Evolutionary conservation across 805 yeast genomes (phyloP), one percentile per base, ranked within the genome.

Genomic region (Monosporozyma solicola): DNA sequence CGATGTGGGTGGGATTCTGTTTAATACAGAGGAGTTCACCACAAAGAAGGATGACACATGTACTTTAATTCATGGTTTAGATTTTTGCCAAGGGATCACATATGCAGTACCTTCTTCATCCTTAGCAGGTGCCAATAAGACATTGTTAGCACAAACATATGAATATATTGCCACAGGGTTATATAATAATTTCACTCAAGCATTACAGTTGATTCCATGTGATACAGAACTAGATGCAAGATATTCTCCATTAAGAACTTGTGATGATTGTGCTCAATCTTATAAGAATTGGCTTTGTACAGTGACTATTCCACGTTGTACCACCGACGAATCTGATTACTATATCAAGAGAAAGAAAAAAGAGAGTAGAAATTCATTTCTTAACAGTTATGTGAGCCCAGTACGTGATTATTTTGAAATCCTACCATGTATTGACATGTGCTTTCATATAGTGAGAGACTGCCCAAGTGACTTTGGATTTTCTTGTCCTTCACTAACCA

Each of bases 221-320:
- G 85, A 86, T 57, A 75, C 85, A 1, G 80, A 79, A 33, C 67
- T 72, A 15, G 90, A 82, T 55, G 77, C 88, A 2, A 62, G 80
- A 5, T 92, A 78, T 67, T 87, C 97, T 0, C 88, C 95, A 9
- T 62, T 92, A 25, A 67, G 80, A 41, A 74, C 84, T 0, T 92
- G 99, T 63, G 75, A 72, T 13, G 82, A 87, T 61, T 92, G 99
- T 65, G 75, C 77, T 1, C 58, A 65, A 1, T 76, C 91, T 1
- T 92, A 92, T 66, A 82, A 80, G 60, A 76, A 83, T 60, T 92
- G 99, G 99, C 75, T 94, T 20, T 92, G 99, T 69, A 76, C 95
- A 0, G 88, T 89, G 3, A 74, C 89, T 0, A 87, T 92, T 5
- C 98, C 98, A 0, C 73, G 97, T 32, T 92, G 99, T 61, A 75